Percentiles rank a stretch among this genome's conserved stretches.
Evolutionary conservation across 208 protist species (phyloP).

Genomic region (Herpetomonas tarakana): DNA sequence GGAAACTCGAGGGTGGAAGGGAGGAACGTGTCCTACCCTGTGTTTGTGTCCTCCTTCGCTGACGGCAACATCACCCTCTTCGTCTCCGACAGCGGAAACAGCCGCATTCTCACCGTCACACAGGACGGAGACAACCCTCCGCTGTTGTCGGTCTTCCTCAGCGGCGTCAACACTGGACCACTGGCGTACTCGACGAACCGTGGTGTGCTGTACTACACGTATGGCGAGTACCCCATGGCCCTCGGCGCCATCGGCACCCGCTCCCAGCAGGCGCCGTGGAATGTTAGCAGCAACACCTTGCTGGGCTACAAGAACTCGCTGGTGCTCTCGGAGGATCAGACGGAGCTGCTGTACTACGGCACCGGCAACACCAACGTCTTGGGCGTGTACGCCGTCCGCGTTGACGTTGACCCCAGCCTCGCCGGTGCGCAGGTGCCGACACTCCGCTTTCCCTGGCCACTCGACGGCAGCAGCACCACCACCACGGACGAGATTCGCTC

Average conservation of each 20-base stretch:
- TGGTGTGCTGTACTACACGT: conserved; percentile 14
- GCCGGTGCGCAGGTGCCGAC: neutral
- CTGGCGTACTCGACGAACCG: conserved; percentile 14
- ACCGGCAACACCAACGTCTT: neutral
- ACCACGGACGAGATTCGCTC: conserved; percentile 1
- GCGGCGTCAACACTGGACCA: conserved; percentile 7
- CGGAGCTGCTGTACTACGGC: conserved; percentile 21
- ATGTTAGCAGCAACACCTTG: conserved; percentile 8
- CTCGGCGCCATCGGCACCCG: conserved; percentile 11
- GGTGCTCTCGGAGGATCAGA: conserved; percentile 14
- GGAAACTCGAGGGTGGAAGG: neutral
- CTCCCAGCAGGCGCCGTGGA: neutral
- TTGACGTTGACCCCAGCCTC: neutral
- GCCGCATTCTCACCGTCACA: conserved; percentile 2
- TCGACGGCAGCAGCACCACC: neutral
- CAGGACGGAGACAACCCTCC: neutral
- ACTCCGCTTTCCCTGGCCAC: neutral
- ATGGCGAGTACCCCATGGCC: neutral
- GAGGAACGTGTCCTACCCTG: neutral
- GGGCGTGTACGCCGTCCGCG: conserved; percentile 4
- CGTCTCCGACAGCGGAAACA: neutral
- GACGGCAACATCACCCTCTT: neutral
- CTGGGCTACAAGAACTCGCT: conserved; percentile 13
- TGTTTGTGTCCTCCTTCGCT: neutral
- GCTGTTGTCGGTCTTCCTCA: conserved; percentile 6